phyloP scores from a whole-genome alignment of 768 basidiomycete genomes.

The Cystofilobasidium capitatum region DNA sequence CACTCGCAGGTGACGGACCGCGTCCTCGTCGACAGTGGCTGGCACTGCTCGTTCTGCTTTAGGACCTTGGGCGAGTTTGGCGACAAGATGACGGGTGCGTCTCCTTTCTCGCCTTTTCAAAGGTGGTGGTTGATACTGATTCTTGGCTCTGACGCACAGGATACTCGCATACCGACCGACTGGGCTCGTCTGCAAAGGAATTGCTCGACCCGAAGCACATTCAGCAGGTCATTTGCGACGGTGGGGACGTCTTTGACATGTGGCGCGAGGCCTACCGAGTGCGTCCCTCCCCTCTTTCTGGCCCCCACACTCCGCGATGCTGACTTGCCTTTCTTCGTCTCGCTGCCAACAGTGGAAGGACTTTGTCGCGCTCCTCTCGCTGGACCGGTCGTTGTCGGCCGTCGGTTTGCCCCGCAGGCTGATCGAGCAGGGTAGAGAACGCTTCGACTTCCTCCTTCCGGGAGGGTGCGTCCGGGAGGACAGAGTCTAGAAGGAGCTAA shows the following conservation, averaged over 20 bases:
- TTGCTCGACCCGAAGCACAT: conserved; percentile 49
- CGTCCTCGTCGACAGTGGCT: conserved; percentile 55
- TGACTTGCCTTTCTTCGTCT: no score
- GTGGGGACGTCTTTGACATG: conserved; percentile 58
- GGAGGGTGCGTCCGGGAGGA: conserved; percentile 12
- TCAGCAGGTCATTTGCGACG: conserved; percentile 52
- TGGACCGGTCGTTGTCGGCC: conserved; percentile 4
- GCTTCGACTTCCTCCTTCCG: conserved; percentile 12
- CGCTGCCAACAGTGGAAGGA: conserved; percentile 5
- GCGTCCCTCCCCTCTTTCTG: neutral
- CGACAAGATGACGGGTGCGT: conserved; percentile 47
- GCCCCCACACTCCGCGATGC: no score
- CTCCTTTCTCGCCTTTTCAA: neutral
- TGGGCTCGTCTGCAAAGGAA: conserved; percentile 44
- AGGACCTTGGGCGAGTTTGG: conserved; percentile 51
- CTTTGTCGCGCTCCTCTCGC: neutral
- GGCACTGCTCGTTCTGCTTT: conserved; percentile 61
- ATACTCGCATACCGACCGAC: conserved; percentile 56
- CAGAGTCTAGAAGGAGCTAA: no score
- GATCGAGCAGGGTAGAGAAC: conserved; percentile 5
- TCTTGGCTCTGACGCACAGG: conserved; percentile 35
- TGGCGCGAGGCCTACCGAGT: conserved; percentile 46
- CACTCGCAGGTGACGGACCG: conserved; percentile 47
- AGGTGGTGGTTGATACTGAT: neutral
- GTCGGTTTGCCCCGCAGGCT: conserved; percentile 18